Percentiles rank a stretch among this genome's conserved stretches.
Evolutionary conservation across 2,329 filamentous ascomycete species (phyloP).

Genomic region (Stachybotrys elegans): DNA sequence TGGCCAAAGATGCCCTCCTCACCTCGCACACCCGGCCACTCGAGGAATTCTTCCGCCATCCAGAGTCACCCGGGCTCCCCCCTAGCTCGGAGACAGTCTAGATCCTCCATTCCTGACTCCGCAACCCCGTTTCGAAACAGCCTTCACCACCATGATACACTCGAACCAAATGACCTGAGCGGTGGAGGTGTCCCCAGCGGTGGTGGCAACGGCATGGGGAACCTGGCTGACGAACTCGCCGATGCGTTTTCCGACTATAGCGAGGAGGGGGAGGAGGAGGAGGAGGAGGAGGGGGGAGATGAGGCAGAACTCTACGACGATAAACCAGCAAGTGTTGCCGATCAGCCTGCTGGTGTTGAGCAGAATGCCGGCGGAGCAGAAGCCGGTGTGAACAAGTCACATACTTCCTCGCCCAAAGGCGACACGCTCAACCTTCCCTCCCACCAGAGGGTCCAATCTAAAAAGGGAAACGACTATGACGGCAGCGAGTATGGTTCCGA

Average conservation of each 20-base stretch:
- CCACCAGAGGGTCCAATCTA: conserved; percentile 49
- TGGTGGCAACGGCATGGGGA: conserved; percentile 59
- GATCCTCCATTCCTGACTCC: conserved; percentile 45
- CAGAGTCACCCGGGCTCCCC: conserved; percentile 45
- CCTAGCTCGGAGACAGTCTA: conserved; percentile 42
- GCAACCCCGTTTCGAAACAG: conserved; percentile 43
- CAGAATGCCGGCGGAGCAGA: neutral
- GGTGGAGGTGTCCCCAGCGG: conserved; percentile 28
- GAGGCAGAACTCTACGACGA: neutral
- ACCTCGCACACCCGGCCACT: conserved; percentile 54
- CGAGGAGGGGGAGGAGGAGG: conserved; percentile 54
- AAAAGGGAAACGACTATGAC: no score
- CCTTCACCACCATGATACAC: conserved; percentile 41
- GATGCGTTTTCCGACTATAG: conserved; percentile 65
- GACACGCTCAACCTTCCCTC: conserved; percentile 41
- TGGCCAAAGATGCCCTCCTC: conserved; percentile 33
- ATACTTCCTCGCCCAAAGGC: conserved; percentile 24
- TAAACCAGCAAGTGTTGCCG: neutral
- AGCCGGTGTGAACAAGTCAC: conserved; percentile 2
- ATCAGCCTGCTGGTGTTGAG: neutral
- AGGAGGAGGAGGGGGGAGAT: conserved; percentile 40
- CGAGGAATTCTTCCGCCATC: conserved; percentile 51
- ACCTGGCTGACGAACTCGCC: conserved; percentile 75
- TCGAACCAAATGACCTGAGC: conserved; percentile 42
- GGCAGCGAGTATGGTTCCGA: conserved; percentile 71